phyloP scores from a whole-genome alignment of 2,329 filamentous ascomycete species.

The Albophoma yamanashiensis region DNA sequence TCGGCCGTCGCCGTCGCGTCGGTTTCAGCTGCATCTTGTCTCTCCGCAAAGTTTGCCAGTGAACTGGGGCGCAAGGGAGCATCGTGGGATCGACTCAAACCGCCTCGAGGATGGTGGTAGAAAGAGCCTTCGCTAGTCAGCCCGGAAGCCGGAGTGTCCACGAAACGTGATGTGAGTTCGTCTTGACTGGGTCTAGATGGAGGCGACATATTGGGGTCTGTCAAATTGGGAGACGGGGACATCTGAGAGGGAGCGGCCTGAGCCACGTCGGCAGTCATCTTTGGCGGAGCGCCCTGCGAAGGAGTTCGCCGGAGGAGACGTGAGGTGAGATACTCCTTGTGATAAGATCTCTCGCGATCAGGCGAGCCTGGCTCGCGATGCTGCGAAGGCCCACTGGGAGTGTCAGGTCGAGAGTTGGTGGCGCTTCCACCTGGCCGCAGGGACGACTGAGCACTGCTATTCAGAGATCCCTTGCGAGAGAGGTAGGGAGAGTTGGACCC shows the following conservation, averaged over 20 bases:
- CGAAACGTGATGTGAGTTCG: slow-evolving; percentile 49
- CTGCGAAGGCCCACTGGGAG: slow-evolving; percentile 16
- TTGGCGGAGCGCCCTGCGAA: slow-evolving; percentile 49
- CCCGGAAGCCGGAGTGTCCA: slow-evolving; percentile 38
- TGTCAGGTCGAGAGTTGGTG: slow-evolving; percentile 23
- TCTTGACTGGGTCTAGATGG: slow-evolving; percentile 26
- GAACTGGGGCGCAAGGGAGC: slow-evolving; percentile 30
- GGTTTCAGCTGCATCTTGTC: slow-evolving; percentile 11
- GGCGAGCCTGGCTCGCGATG: slow-evolving; percentile 14
- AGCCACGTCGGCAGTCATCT: slow-evolving; percentile 50
- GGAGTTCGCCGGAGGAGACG: slow-evolving; percentile 54
- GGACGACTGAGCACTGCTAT: slow-evolving; percentile 37
- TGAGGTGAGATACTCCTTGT: slow-evolving; percentile 58
- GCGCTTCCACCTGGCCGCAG: slow-evolving; percentile 24
- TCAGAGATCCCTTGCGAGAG: slow-evolving; percentile 34
- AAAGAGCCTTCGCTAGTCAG: slow-evolving; percentile 42
- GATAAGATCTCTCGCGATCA: slow-evolving; percentile 33
- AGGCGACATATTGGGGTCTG: slow-evolving; percentile 15
- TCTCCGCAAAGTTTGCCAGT: slow-evolving; percentile 21
- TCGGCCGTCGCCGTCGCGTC: slow-evolving; percentile 17
- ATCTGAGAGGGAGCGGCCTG: slow-evolving; percentile 27
- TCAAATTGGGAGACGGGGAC: slow-evolving; percentile 19
- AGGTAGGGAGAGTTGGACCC: slow-evolving; percentile 49
- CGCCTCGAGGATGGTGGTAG: slow-evolving; percentile 25
- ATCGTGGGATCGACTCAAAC: slow-evolving; percentile 20